These are phyloP conservation scores for Hypsizygus marmoreus DNA, from an alignment of 768 basidiomycete species.

Conservation along the genomic window DNA sequence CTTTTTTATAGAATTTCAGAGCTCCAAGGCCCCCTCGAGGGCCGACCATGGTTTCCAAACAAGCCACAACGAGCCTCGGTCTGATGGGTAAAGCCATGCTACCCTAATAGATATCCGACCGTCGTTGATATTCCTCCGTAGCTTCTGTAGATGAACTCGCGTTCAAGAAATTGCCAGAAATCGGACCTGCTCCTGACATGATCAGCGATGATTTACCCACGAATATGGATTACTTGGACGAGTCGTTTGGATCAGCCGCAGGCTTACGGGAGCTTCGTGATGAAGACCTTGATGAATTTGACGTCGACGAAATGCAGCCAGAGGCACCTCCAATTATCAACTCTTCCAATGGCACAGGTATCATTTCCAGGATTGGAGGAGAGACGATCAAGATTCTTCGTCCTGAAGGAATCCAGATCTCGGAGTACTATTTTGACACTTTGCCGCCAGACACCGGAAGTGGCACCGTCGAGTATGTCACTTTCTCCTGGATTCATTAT, in stretches of 20 bases:
- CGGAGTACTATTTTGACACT: slow-evolving; percentile 75
- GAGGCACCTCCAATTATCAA: slow-evolving; percentile 23
- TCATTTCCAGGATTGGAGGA: slow-evolving; percentile 69
- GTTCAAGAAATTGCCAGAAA: slow-evolving; percentile 72
- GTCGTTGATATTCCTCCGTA: slow-evolving; percentile 24
- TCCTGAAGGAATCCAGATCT: slow-evolving; percentile 59
- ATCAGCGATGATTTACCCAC: slow-evolving; percentile 89
- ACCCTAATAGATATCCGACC: neutral
- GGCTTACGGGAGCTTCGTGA: slow-evolving; percentile 73
- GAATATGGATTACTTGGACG: slow-evolving; percentile 86
- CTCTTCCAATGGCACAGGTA: slow-evolving; percentile 33
- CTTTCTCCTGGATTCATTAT: slow-evolving; percentile 1
- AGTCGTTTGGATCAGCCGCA: slow-evolving; percentile 76
- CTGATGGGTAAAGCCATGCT: slow-evolving; percentile 39
- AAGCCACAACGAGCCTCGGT: slow-evolving; percentile 11
- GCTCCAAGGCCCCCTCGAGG: slow-evolving; percentile 23
- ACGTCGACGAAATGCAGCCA: slow-evolving; percentile 32
- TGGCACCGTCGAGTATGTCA: slow-evolving; percentile 48
- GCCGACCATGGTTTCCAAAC: slow-evolving; percentile 35
- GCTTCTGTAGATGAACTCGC: slow-evolving; percentile 83
- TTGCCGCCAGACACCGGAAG: slow-evolving; percentile 57
- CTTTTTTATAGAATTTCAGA: slow-evolving; percentile 18
- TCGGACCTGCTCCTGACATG: slow-evolving; percentile 84
- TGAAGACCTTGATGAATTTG: slow-evolving; percentile 73
- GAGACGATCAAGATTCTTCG: slow-evolving; percentile 85